Conservation (phyloP, 805 yeast genomes). For the Wickerhamiella parazyma region DNA sequence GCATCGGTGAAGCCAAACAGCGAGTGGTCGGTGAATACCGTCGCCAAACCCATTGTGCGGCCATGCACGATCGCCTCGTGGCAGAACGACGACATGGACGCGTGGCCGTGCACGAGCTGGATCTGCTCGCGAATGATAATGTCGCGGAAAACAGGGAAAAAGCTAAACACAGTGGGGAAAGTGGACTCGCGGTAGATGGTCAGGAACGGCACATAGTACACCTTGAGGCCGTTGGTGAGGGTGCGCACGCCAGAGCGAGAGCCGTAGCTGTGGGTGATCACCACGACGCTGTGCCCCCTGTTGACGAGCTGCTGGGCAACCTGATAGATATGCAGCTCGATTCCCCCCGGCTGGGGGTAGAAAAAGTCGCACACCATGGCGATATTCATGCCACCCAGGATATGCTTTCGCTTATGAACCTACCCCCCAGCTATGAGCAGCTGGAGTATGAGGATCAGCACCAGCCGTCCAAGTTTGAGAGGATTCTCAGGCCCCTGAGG, state of each 20-base stretch:
- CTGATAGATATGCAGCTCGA: constrained; percentile 89
- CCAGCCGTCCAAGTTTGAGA: constrained; percentile 36
- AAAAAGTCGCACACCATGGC: constrained; percentile 90
- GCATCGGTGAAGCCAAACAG: constrained; percentile 86
- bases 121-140: constrained; percentile 75
- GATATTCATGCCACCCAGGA: constrained; percentile 14
- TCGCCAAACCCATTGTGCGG: constrained; percentile 77
- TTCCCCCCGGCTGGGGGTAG: constrained; percentile 98
- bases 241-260: constrained; percentile 69
- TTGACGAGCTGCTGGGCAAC: constrained; percentile 63
- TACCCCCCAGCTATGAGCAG: background rate
- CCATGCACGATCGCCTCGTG: constrained; percentile 90
- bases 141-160: constrained; percentile 73
- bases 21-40: constrained; percentile 93
- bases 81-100: constrained; percentile 71
- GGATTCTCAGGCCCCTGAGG: constrained; percentile 22
- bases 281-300: constrained; percentile 71
- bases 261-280: constrained; percentile 81
- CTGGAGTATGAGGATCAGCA: background rate
- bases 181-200: constrained; percentile 75
- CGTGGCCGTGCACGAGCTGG: constrained; percentile 91
- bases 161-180: constrained; percentile 77
- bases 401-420: background rate
- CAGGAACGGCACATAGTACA: constrained; percentile 74
- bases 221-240: constrained; percentile 81